Conservation (phyloP, 257 asterid species). For the Verbena officinalis region DNA sequence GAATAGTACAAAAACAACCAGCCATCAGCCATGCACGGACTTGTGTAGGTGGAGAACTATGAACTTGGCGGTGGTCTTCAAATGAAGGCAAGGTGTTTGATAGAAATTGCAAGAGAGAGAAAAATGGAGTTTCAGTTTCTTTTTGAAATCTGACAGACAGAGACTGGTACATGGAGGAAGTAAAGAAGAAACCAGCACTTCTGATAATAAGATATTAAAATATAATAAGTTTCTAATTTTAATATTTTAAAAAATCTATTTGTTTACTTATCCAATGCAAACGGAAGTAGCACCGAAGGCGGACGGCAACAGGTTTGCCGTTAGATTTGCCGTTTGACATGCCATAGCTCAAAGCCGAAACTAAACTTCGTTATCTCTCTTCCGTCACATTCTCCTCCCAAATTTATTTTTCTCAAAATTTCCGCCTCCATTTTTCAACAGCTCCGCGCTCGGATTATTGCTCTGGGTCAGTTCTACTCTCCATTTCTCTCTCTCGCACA, state of each 20-base stretch:
- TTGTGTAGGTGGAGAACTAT: slow-evolving; percentile 69
- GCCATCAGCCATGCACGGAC: slow-evolving; percentile 60
- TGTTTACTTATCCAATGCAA: not conserved
- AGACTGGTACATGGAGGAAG: slow-evolving; percentile 30
- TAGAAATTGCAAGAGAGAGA: not conserved
- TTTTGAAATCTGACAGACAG: slow-evolving; percentile 21
- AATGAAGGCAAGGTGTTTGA: slow-evolving; percentile 34
- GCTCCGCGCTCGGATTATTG: slow-evolving; percentile 14
- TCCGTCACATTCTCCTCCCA: slow-evolving; percentile 21
- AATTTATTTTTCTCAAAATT: slow-evolving; percentile 15
- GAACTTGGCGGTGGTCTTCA: slow-evolving; percentile 73
- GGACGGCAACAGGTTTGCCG: slow-evolving; percentile 22
- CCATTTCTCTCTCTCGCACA: slow-evolving; percentile 17
- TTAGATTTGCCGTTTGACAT: slow-evolving; percentile 16
- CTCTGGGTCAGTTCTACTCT: slow-evolving; percentile 29
- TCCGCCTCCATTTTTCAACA: slow-evolving; percentile 29
- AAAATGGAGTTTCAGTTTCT: not conserved
- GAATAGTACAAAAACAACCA: slow-evolving; percentile 47
- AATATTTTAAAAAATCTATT: not conserved
- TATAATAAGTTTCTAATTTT: no score
- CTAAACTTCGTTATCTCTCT: slow-evolving; percentile 25
- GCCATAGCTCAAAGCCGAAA: slow-evolving; percentile 13
- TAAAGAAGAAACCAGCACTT: slow-evolving; percentile 28
- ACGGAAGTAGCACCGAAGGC: not conserved
- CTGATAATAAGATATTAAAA: no score